These are phyloP conservation scores for Rhizopogon rudus DNA, from an alignment of 768 basidiomycete species.

Conservation along the genomic window DNA sequence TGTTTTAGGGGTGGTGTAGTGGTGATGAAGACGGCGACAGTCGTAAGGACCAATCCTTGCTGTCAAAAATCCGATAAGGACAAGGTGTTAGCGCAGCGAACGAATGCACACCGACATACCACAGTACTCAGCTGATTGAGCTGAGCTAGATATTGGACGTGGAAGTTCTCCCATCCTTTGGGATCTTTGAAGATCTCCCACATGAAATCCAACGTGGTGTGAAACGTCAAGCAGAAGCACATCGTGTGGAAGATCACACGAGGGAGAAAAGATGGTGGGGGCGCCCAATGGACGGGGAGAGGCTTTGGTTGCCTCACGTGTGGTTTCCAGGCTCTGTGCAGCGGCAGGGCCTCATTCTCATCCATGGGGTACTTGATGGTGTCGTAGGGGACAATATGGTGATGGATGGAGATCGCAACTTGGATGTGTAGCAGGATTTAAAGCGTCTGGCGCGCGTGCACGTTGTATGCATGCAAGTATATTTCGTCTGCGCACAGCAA, in stretches of 20 bases:
- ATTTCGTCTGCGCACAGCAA: not conserved
- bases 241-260: not conserved
- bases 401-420: not conserved
- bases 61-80: not conserved
- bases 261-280: not conserved
- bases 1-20: not conserved
- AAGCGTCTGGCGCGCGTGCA: not conserved
- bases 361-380: not conserved
- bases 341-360: not conserved
- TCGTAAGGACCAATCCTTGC: not conserved
- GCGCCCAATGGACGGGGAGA: not conserved
- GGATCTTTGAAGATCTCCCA: not conserved
- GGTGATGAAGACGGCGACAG: not conserved
- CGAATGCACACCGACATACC: not conserved
- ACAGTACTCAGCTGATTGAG: not conserved
- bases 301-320: not conserved
- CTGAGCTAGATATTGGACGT: not conserved
- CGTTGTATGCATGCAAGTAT: not conserved
- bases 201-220: not conserved
- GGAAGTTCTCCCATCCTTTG: not conserved
- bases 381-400: not conserved
- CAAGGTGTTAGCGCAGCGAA: not conserved
- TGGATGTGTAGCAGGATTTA: not conserved
- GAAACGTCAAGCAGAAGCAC: not conserved
- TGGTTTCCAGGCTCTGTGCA: not conserved